Conservation (phyloP, 371 early-diverging fungal species). For the Phascolomyces articulosus region DNA sequence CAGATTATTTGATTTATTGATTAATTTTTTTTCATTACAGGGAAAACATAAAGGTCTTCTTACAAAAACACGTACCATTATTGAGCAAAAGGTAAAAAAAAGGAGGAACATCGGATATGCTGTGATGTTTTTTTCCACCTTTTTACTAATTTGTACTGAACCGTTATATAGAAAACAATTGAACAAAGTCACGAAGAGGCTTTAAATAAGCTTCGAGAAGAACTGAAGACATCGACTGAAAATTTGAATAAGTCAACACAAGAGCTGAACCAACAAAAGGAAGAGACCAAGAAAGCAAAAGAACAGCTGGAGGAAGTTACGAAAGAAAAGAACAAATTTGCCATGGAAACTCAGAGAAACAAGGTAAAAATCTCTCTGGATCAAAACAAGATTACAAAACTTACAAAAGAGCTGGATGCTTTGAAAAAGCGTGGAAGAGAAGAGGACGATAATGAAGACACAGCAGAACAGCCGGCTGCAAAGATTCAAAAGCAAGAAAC, state of each 20-base stretch:
- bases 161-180: neutral
- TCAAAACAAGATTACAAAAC: neutral
- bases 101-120: neutral
- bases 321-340: neutral
- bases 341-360: neutral
- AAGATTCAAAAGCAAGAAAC: slow-evolving; percentile 1
- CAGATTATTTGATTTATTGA: neutral
- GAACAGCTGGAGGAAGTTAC: neutral
- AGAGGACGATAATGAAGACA: neutral
- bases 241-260: neutral
- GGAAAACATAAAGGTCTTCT: neutral
- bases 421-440: neutral
- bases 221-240: neutral
- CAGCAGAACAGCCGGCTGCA: neutral
- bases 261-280: neutral
- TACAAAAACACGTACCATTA: neutral
- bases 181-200: neutral
- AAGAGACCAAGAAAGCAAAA: neutral
- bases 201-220: neutral
- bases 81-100: neutral
- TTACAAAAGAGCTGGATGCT: neutral
- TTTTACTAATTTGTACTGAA: too few species aligned
- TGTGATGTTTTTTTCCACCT: too few species aligned
- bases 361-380: neutral
- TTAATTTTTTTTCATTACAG: neutral